A percentile compares a stretch with the other conserved stretches of the same genome.
phyloP scores from a whole-genome alignment of 2,329 filamentous ascomycete species.

The Aspergillus tanneri region DNA sequence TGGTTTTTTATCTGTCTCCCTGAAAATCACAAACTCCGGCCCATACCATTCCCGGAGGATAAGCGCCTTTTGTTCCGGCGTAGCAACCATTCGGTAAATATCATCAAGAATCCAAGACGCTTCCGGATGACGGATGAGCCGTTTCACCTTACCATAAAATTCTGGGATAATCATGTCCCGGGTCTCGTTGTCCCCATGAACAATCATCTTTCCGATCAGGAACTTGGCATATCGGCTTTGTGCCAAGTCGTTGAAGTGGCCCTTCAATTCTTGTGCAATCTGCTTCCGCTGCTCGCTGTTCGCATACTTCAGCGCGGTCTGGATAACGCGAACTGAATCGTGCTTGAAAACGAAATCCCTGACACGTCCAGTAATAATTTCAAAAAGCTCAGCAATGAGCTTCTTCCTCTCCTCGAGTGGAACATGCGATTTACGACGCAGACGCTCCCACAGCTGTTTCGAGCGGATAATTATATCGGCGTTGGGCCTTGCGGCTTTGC shows the following conservation, averaged over 20 bases:
- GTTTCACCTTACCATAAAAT: slow-evolving; percentile 90
- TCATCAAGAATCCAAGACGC: slow-evolving; percentile 98
- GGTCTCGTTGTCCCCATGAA: slow-evolving; percentile 85
- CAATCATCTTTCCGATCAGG: slow-evolving; percentile 88
- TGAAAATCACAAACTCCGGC: slow-evolving; percentile 82
- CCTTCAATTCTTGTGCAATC: slow-evolving; percentile 83
- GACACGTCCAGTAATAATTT: slow-evolving; percentile 84
- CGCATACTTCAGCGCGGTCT: slow-evolving; percentile 95
- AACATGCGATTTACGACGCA: slow-evolving; percentile 91
- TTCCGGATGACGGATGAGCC: slow-evolving; percentile 92
- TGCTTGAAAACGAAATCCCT: slow-evolving; percentile 98
- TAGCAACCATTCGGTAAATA: slow-evolving; percentile 86
- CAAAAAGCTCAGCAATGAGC: slow-evolving; percentile 84
- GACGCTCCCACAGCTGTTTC: slow-evolving; percentile 95
- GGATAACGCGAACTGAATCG: slow-evolving; percentile 92
- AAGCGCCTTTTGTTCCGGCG: slow-evolving; percentile 77
- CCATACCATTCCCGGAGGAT: slow-evolving; percentile 96
- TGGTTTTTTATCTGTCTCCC: slow-evolving; percentile 52
- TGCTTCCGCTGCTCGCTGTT: slow-evolving; percentile 78
- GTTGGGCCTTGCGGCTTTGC: slow-evolving; percentile 88
- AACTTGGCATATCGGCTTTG: slow-evolving; percentile 98
- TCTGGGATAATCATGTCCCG: slow-evolving; percentile 87
- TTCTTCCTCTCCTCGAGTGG: slow-evolving; percentile 83
- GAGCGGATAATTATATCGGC: slow-evolving; percentile 83
- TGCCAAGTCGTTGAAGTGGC: slow-evolving; percentile 77